These are phyloP conservation scores for Didymella segeticola DNA, from an alignment of 2,329 filamentous ascomycete species.

Conservation along the genomic window DNA sequence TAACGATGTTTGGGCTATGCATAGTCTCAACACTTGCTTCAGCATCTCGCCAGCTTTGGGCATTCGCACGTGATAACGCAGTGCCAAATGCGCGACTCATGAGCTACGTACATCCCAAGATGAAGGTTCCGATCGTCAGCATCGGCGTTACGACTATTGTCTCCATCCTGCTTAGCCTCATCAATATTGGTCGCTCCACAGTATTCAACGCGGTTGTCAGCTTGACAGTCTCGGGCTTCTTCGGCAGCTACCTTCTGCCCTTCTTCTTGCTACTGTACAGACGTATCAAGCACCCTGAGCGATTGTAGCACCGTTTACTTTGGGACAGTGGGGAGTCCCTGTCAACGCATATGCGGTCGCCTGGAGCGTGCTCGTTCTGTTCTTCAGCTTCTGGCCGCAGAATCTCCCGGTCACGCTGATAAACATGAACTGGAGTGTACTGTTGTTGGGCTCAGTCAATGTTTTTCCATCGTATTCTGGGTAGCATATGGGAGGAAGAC, in stretches of 20 bases:
- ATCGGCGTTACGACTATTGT: constrained; percentile 18
- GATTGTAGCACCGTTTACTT: constrained; percentile 14
- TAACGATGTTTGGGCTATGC: constrained; percentile 36
- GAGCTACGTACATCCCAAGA: constrained; percentile 17
- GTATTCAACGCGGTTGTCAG: constrained; percentile 32
- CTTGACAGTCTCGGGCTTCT: constrained; percentile 25
- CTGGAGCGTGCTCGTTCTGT: constrained; percentile 25
- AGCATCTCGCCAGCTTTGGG: constrained; percentile 42
- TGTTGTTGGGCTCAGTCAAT: constrained; percentile 25
- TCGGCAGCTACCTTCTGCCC: constrained; percentile 26
- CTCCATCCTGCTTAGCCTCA: constrained; percentile 20
- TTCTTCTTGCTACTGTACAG: constrained; percentile 21
- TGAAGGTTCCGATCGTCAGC: constrained; percentile 26
- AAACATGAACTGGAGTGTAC: constrained; percentile 33
- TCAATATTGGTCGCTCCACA: constrained; percentile 26
- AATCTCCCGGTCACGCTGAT: constrained; percentile 21
- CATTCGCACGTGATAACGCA: constrained; percentile 49
- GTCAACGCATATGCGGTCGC: constrained; percentile 22
- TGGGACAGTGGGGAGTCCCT: constrained; percentile 19
- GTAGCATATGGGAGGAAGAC: constrained; percentile 21
- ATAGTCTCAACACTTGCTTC: constrained; percentile 41
- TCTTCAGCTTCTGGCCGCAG: constrained; percentile 31
- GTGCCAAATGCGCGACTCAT: constrained; percentile 34
- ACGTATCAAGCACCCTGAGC: constrained; percentile 14
- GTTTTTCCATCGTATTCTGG: constrained; percentile 28